Evolutionary conservation across 495 filamentous ascomycete species (phyloP).

Genomic region (Letharia columbiana): DNA sequence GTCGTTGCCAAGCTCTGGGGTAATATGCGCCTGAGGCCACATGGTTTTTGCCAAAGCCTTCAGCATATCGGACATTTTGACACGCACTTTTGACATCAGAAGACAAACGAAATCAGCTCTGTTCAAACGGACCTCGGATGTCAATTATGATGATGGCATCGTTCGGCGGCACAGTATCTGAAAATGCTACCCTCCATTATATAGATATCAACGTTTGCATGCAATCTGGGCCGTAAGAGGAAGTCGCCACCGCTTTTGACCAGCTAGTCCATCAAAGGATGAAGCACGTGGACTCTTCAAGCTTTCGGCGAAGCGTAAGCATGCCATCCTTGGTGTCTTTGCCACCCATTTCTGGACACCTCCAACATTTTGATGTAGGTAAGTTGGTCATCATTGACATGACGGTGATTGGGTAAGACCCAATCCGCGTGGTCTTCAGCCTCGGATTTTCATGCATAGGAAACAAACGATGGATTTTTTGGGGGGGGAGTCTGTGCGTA

Average conservation of each 20-base stretch:
- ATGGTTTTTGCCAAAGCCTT: background rate
- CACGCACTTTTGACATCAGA: background rate
- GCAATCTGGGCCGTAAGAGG: background rate
- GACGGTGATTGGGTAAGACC: background rate
- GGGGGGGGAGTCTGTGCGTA: too few relatives aligned
- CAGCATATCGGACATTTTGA: background rate
- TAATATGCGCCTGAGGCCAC: conserved; percentile 5
- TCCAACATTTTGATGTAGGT: too few relatives aligned
- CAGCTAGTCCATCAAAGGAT: background rate
- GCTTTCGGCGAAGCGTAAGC: background rate
- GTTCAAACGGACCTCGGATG: background rate
- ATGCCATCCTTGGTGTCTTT: background rate
- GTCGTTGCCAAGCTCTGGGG: conserved; percentile 9
- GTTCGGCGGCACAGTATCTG: background rate
- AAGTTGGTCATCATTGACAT: background rate
- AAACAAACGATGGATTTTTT: background rate
- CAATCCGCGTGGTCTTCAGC: background rate
- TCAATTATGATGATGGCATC: background rate
- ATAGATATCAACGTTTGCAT: background rate
- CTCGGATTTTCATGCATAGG: background rate
- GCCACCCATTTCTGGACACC: background rate
- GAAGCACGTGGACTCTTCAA: background rate
- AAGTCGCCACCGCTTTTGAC: background rate
- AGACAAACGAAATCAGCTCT: too few relatives aligned
- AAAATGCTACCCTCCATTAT: background rate